These are phyloP conservation scores for Wickerhamomyces chambardii DNA, from an alignment of 805 yeast genomes.

Conservation along the genomic window DNA sequence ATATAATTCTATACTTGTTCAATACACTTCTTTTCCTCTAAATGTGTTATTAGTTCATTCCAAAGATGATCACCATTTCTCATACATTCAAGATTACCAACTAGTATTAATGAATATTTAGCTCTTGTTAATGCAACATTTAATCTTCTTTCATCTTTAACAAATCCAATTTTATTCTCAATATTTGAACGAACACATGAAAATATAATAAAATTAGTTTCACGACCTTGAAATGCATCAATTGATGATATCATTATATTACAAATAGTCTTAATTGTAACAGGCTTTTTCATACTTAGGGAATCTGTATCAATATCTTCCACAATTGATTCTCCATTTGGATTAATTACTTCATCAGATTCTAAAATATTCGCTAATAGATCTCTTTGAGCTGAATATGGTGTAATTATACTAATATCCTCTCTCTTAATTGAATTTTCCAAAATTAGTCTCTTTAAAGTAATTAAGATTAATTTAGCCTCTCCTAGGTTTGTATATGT, in stretches of 20 bases:
- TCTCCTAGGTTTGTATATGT: slow-evolving; percentile 53
- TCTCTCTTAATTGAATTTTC: slow-evolving; percentile 41
- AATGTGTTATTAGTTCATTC: slow-evolving; percentile 36
- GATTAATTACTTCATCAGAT: slow-evolving; percentile 46
- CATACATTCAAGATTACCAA: slow-evolving; percentile 52
- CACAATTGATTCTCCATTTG: slow-evolving; percentile 34
- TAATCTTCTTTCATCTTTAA: slow-evolving; percentile 50
- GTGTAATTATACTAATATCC: slow-evolving; percentile 61
- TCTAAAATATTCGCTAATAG: slow-evolving; percentile 41
- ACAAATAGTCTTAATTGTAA: slow-evolving; percentile 23
- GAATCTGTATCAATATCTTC: slow-evolving; percentile 50
- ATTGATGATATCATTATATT: slow-evolving; percentile 46
- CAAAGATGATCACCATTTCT: slow-evolving; percentile 35
- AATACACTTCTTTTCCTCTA: slow-evolving; percentile 20
- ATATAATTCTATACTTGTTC: too few relatives aligned
- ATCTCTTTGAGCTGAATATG: slow-evolving; percentile 72
- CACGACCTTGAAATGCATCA: slow-evolving; percentile 89
- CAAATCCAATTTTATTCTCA: slow-evolving; percentile 47
- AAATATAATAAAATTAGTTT: slow-evolving; percentile 66
- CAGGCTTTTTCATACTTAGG: slow-evolving; percentile 5
- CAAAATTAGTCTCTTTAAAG: slow-evolving; percentile 39
- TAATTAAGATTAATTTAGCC: slow-evolving; percentile 34
- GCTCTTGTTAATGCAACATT: slow-evolving; percentile 73
- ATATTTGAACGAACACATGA: slow-evolving; percentile 68
- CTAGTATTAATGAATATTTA: slow-evolving; percentile 46